A percentile compares a stretch with the other conserved stretches of the same genome.
Evolutionary conservation across 2,329 filamentous ascomycete species (phyloP).

Genomic region (Colletotrichum acutatum): DNA sequence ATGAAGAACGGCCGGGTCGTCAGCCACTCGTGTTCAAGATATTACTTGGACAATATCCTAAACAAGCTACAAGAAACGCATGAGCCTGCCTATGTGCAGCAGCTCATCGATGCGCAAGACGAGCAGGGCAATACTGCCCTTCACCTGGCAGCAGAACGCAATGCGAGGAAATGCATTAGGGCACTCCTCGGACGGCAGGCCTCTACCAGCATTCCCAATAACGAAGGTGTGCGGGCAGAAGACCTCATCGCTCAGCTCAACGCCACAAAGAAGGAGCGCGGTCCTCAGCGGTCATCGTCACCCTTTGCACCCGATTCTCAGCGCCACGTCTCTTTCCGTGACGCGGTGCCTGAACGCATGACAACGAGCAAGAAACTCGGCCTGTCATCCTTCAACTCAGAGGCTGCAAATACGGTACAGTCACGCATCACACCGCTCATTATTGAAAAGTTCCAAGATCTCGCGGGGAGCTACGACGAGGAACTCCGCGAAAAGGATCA

Average conservation of each 20-base stretch:
- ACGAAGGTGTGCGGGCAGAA: constrained; percentile 84
- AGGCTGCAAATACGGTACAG: constrained; percentile 76
- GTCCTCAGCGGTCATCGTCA: constrained; percentile 80
- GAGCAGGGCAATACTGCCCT: constrained; percentile 88
- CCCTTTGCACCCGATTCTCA: constrained; percentile 73
- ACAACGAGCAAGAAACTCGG: constrained; percentile 52
- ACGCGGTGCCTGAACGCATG: constrained; percentile 55
- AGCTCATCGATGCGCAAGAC: constrained; percentile 85
- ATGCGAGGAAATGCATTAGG: constrained; percentile 90
- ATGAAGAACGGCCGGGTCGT: constrained; percentile 84
- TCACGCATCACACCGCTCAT: constrained; percentile 76
- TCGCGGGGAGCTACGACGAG: constrained; percentile 77
- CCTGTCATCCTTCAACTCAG: constrained; percentile 62
- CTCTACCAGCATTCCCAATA: constrained; percentile 83
- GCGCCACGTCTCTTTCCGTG: constrained; percentile 64
- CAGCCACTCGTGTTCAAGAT: constrained; percentile 89
- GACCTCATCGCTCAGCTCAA: constrained; percentile 84
- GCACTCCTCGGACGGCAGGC: constrained; percentile 83
- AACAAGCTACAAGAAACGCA: constrained; percentile 86
- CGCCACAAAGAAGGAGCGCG: constrained; percentile 71
- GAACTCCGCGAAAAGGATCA: constrained; percentile 80
- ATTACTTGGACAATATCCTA: constrained; percentile 92
- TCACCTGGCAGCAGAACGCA: constrained; percentile 80
- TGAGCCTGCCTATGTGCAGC: constrained; percentile 79
- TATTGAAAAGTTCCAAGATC: constrained; percentile 76